Percentiles rank a stretch among this genome's conserved stretches.
Conservation (phyloP, 2,329 filamentous ascomycete genomes). For the Pseudocercospora vitis region DNA sequence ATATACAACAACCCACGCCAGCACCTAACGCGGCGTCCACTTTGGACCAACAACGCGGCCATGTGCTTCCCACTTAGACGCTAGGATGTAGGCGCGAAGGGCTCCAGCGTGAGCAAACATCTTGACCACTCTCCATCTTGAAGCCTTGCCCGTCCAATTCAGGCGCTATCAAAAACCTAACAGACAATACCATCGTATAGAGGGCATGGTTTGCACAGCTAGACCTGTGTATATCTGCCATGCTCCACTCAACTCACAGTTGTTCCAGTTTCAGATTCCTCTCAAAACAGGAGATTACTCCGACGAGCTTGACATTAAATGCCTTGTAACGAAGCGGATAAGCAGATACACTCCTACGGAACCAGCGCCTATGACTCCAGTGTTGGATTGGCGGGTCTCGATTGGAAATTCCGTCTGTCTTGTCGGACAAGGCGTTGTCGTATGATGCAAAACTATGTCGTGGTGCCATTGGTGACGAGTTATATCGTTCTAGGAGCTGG, state of each 20-base stretch:
- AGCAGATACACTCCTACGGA: conserved; percentile 45
- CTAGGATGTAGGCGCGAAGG: no score
- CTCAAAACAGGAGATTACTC: conserved; percentile 39
- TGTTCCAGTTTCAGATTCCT: conserved; percentile 44
- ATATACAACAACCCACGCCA: no score
- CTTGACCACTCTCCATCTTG: no score
- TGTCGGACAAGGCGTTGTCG: neutral
- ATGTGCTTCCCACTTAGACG: no score
- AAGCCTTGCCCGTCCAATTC: no score
- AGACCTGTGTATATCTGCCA: no score
- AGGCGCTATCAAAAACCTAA: no score
- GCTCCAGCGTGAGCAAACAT: no score
- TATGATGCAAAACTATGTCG: neutral
- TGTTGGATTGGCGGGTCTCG: conserved; percentile 15
- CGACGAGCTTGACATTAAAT: conserved; percentile 38
- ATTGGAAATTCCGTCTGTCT: neutral
- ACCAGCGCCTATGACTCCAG: conserved; percentile 41
- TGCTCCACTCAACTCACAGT: conserved; percentile 46
- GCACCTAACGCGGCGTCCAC: no score
- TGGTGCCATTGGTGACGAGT: neutral
- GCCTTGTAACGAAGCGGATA: conserved; percentile 37
- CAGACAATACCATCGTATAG: no score
- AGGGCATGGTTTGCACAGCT: no score
- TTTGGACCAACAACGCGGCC: no score
- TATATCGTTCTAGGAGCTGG: neutral